Conservation (phyloP, 139 green algal species). For the Haematococcus sp. region DNA sequence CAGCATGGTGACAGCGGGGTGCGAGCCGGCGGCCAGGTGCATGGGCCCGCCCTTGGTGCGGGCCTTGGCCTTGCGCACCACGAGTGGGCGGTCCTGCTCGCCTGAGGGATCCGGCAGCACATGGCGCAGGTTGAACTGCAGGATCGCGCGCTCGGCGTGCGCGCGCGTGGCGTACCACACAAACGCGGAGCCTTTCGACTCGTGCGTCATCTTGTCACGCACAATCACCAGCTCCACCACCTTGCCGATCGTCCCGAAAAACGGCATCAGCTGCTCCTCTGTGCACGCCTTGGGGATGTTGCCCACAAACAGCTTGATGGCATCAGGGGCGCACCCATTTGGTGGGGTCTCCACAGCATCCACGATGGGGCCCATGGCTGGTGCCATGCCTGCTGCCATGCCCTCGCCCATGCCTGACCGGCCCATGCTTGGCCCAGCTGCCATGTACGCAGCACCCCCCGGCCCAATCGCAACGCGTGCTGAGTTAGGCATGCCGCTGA, state of each 20-base stretch:
- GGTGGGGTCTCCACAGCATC: conserved; percentile 30
- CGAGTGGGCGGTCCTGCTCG: conserved; percentile 56
- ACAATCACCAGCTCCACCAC: conserved; percentile 67
- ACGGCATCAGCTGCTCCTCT: conserved; percentile 56
- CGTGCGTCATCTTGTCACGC: conserved; percentile 54
- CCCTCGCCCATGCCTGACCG: background rate
- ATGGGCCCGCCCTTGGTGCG: conserved; percentile 7
- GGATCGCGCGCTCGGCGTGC: conserved; percentile 43
- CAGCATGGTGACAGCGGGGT: too few species aligned
- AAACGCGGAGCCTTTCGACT: conserved; percentile 66
- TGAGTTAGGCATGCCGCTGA: background rate
- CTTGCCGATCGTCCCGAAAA: conserved; percentile 57
- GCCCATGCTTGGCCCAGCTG: background rate
- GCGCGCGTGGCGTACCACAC: conserved; percentile 47
- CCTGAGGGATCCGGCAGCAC: conserved; percentile 38
- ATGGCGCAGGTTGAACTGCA: conserved; percentile 55
- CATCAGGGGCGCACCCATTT: conserved; percentile 27
- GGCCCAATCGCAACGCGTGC: too few species aligned
- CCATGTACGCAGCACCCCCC: background rate
- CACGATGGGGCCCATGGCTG: background rate
- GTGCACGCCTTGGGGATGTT: conserved; percentile 65
- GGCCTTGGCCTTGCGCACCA: conserved; percentile 58
- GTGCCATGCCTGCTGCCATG: background rate
- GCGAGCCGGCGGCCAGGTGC: too few species aligned
- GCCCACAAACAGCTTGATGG: conserved; percentile 63